phyloP scores from a whole-genome alignment of 306 rosid species.

The Neltuma alba region DNA sequence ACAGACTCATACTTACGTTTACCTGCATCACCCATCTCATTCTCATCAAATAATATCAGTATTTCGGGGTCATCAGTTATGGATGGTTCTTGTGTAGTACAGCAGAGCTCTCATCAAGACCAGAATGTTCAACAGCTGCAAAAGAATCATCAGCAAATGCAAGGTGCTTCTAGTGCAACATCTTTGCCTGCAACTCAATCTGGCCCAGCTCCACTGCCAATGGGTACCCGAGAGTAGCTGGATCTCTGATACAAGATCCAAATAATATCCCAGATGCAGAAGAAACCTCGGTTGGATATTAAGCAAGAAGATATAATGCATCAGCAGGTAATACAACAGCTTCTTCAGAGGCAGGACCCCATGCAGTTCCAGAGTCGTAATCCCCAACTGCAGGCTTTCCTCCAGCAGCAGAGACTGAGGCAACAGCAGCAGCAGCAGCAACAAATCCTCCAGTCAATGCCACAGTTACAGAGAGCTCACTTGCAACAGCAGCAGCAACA shows the following conservation, averaged over 20 bases:
- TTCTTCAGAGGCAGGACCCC: slow-evolving; percentile 84
- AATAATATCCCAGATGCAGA: slow-evolving; percentile 62
- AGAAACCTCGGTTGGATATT: slow-evolving; percentile 83
- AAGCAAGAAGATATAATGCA: slow-evolving; percentile 86
- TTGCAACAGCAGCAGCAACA: slow-evolving; percentile 55
- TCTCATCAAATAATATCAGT: slow-evolving; percentile 91
- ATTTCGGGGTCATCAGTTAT: slow-evolving; percentile 87
- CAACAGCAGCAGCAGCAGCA: slow-evolving; percentile 34
- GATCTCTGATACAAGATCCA: slow-evolving; percentile 79
- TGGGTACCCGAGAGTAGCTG: slow-evolving; percentile 68
- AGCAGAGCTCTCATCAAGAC: slow-evolving; percentile 84
- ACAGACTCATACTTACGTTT: slow-evolving; percentile 81
- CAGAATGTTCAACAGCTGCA: slow-evolving; percentile 78
- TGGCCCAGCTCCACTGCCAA: slow-evolving; percentile 58
- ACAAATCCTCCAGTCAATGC: slow-evolving; percentile 80
- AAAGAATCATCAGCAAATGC: slow-evolving; percentile 67
- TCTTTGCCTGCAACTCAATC: slow-evolving; percentile 67
- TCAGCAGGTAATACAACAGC: slow-evolving; percentile 80
- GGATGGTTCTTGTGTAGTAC: slow-evolving; percentile 89
- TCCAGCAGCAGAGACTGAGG: slow-evolving; percentile 81
- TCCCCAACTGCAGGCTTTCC: slow-evolving; percentile 73
- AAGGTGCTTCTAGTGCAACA: slow-evolving; percentile 71
- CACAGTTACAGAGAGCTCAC: slow-evolving; percentile 79
- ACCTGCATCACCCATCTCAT: slow-evolving; percentile 95
- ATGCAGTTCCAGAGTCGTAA: slow-evolving; percentile 77